phyloP scores from a whole-genome alignment of 1,284 basidiomycete species.

The Microbotryum scabiosae region DNA sequence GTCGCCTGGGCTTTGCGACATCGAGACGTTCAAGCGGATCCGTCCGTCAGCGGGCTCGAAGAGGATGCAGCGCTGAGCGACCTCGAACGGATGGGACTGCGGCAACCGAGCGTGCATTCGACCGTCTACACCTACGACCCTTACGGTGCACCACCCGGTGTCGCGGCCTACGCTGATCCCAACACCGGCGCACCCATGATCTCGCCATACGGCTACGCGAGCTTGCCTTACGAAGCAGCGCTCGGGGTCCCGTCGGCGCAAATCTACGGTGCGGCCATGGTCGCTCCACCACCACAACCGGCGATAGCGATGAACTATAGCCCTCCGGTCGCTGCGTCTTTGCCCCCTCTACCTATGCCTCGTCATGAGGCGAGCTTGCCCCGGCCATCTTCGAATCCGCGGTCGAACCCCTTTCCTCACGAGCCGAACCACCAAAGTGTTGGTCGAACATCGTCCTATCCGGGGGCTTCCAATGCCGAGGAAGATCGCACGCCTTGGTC shows the following conservation, averaged over 20 bases:
- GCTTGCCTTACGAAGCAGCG: conserved; percentile 2
- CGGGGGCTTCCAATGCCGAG: background rate
- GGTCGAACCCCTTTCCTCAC: background rate
- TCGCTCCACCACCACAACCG: conserved; percentile 2
- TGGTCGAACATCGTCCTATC: conserved; percentile 1
- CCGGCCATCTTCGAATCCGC: conserved; percentile 15
- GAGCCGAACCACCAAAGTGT: background rate
- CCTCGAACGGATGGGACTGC: conserved; percentile 34
- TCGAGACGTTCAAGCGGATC: conserved; percentile 18
- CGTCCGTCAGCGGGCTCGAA: conserved; percentile 26
- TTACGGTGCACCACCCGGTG: background rate
- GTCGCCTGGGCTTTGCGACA: conserved; percentile 31
- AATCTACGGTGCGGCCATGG: background rate
- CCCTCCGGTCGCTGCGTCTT: background rate
- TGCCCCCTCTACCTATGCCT: conserved; percentile 2
- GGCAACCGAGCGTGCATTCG: conserved; percentile 4
- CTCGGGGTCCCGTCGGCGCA: background rate
- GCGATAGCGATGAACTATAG: too few species aligned
- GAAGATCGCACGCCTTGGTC: background rate
- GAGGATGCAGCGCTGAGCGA: conserved; percentile 28
- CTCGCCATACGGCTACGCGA: background rate
- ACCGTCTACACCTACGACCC: conserved; percentile 4
- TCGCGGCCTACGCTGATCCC: background rate
- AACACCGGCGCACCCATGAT: conserved; percentile 6
- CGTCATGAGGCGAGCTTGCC: conserved; percentile 4